Evolutionary conservation across 2,329 filamentous ascomycete genomes (phyloP), one percentile per base, ranked within the genome.

Genomic region (Cladophialophora immunda): DNA sequence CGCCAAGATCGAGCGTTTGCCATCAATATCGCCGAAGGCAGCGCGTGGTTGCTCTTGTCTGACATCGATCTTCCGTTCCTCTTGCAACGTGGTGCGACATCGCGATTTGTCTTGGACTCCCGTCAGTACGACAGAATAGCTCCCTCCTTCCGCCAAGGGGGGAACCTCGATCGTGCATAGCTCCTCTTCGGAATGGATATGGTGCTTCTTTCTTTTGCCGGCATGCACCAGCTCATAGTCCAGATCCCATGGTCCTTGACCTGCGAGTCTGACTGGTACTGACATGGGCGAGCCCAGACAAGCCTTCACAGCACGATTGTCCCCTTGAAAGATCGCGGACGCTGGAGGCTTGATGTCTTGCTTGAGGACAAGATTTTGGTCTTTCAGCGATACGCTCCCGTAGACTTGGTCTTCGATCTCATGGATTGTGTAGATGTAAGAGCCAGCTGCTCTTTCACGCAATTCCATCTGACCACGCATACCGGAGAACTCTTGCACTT

Each of bases 291-390:
- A 90, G 67, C 95, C 93, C 63, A 98, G 90, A 76, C 95, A 99
- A 57, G 91, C 89, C 73, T 87, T 89, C 67, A 88, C 84, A 25
- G 80, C 81, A 41, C 47, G 58, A 83, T 81, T 22, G 84, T 81
- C 7, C 83, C 86, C 84, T 63, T 93, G 84, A 68, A 90, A 88
- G 34, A 81, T 80, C 27, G 94, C 94, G 9, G 91, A 92, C 6
- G 95, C 94, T 3, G 94, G 92, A 9, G 95, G 95, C 78, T 96
- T 97, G 72, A 99, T 94, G 73, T 93, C 90, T 78, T 98, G 94
- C 78, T 96, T 90, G 47, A 98, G 81, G 9, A 87, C 79, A 68
- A 90, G 85, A 58, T 86, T 84, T 13, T 86, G 80, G 45, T 90
- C 87, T 30, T 83, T 84, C 25, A 96, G 80, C 29, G 84, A 82